A percentile compares a stretch with the other conserved stretches of the same genome.
These are phyloP conservation scores for Cnidoscolus chayamansa DNA, from an alignment of 441 rosid species.

Conservation along the genomic window DNA sequence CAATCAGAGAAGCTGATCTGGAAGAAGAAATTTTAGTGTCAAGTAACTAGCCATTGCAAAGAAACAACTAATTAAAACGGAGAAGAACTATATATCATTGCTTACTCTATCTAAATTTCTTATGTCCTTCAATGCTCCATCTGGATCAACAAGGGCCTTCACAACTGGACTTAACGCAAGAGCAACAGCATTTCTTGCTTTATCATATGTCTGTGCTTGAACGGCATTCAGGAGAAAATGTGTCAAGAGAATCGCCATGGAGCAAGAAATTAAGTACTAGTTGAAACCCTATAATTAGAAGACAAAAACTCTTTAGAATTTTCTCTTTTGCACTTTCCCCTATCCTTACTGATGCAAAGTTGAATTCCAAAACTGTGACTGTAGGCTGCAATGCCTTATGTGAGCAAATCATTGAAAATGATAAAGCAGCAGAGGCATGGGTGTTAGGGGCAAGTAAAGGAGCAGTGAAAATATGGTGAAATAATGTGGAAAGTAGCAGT, in stretches of 20 bases:
- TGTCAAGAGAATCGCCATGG: slow-evolving; percentile 13
- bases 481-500: neutral
- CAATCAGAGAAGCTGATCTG: slow-evolving; percentile 96
- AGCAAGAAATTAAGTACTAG: slow-evolving; percentile 9
- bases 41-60: neutral
- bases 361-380: neutral
- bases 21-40: slow-evolving; percentile 25
- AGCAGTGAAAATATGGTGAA: neutral
- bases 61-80: neutral
- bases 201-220: slow-evolving; percentile 71
- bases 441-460: neutral
- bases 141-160: slow-evolving; percentile 81
- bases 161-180: slow-evolving; percentile 96
- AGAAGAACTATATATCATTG: slow-evolving; percentile 15
- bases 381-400: neutral
- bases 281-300: neutral
- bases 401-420: neutral
- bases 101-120: slow-evolving; percentile 83
- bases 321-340: neutral
- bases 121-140: slow-evolving; percentile 88
- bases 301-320: neutral
- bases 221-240: slow-evolving; percentile 5
- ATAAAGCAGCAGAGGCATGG: neutral
- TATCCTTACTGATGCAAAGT: neutral
- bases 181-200: slow-evolving; percentile 91